Percentiles rank a stretch among this genome's conserved stretches.
These are phyloP conservation scores for Rubus parviflorus DNA, from an alignment of 306 rosid genomes.

Conservation along the genomic window DNA sequence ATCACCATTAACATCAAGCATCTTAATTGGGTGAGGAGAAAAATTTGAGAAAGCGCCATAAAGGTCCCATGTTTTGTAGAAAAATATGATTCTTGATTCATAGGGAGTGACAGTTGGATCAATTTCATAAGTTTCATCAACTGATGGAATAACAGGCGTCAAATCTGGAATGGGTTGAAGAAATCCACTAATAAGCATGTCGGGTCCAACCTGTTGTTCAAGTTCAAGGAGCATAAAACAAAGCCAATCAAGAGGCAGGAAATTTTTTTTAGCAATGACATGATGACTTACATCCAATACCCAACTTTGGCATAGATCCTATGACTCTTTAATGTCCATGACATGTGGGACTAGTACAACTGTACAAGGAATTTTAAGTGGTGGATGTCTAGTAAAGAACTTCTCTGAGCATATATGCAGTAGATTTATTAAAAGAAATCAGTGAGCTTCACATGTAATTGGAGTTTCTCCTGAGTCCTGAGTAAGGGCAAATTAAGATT, in stretches of 20 bases:
- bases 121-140: constrained; percentile 69
- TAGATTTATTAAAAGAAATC: neutral
- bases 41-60: constrained; percentile 88
- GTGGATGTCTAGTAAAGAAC: neutral
- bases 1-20: constrained; percentile 65
- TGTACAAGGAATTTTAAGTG: neutral
- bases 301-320: neutral
- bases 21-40: constrained; percentile 82
- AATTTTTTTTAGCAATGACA: neutral
- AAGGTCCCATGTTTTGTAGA: constrained; percentile 91
- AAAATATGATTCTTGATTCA: constrained; percentile 72
- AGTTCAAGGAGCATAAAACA: constrained; percentile 17
- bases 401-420: neutral
- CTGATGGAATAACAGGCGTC: constrained; percentile 74
- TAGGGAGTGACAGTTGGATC: constrained; percentile 80
- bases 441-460: neutral
- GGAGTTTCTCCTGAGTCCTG: neutral
- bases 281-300: neutral
- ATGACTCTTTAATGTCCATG: neutral
- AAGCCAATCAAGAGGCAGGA: constrained; percentile 10
- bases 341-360: neutral
- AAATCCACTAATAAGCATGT: constrained; percentile 86
- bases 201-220: constrained; percentile 78
- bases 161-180: constrained; percentile 81
- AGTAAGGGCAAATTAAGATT: neutral